Conservation (phyloP, 768 basidiomycete species). For the Phylloporus sp. region DNA sequence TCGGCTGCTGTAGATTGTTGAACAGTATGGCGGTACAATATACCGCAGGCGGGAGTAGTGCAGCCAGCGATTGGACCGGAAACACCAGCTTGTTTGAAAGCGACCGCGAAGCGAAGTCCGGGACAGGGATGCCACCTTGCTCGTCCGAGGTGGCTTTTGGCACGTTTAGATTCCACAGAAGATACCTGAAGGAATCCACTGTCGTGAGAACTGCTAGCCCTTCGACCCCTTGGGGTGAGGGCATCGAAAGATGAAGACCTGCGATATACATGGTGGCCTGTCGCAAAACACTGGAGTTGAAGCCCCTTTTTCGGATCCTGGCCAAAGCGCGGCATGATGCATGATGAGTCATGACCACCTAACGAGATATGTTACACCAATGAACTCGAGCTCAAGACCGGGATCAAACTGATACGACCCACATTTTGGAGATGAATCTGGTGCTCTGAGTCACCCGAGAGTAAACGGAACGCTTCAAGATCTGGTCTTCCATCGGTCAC, state of each 20-base stretch:
- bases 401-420: neutral
- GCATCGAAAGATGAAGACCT: slow-evolving; percentile 15
- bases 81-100: slow-evolving; percentile 27
- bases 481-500: too few relatives aligned
- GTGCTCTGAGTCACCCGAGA: too few relatives aligned
- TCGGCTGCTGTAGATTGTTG: slow-evolving; percentile 33
- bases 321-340: slow-evolving; percentile 15
- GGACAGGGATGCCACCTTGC: slow-evolving; percentile 18
- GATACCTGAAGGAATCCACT: slow-evolving; percentile 19
- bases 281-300: slow-evolving; percentile 5
- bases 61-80: slow-evolving; percentile 25
- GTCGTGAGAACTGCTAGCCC: slow-evolving; percentile 25
- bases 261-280: slow-evolving; percentile 28
- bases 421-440: too few relatives aligned
- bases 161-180: slow-evolving; percentile 6
- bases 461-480: too few relatives aligned
- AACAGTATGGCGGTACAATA: slow-evolving; percentile 26
- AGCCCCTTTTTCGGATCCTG: slow-evolving; percentile 16
- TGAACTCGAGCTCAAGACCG: too few relatives aligned
- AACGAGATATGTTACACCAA: too few relatives aligned
- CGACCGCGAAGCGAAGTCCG: slow-evolving; percentile 11
- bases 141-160: slow-evolving; percentile 1
- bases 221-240: slow-evolving; percentile 17
- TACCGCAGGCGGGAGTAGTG: slow-evolving; percentile 23
- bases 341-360: neutral